These are phyloP conservation scores for Rhazya stricta DNA, from an alignment of 257 asterid species.

Conservation along the genomic window DNA sequence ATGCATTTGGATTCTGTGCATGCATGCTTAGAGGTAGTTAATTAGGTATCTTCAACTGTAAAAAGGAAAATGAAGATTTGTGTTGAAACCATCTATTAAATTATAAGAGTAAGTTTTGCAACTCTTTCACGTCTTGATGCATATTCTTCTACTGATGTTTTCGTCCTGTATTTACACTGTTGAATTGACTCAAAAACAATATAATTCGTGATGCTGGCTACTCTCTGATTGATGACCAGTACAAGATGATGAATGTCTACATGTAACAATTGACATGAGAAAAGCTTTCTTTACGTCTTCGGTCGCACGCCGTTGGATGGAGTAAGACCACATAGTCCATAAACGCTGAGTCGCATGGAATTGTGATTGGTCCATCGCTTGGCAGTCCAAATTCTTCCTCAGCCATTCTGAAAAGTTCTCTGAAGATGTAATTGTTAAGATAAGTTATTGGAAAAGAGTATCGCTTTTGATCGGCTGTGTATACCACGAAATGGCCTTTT, in stretches of 20 bases:
- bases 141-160: background rate
- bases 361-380: conserved; percentile 15
- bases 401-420: conserved; percentile 18
- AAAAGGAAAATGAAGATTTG: too few relatives aligned
- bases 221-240: background rate
- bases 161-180: background rate
- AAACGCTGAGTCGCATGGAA: conserved; percentile 15
- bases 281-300: conserved; percentile 10
- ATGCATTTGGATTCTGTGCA: background rate
- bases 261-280: conserved; percentile 5
- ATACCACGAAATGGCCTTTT: conserved; percentile 22
- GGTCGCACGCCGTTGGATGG: background rate
- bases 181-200: background rate
- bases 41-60: too few relatives aligned
- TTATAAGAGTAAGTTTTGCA: background rate
- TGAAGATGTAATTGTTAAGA: conserved; percentile 15
- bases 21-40: background rate
- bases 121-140: background rate
- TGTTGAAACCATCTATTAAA: background rate
- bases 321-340: conserved; percentile 11
- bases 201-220: background rate
- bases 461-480: conserved; percentile 10
- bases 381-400: conserved; percentile 20
- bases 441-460: conserved; percentile 1
- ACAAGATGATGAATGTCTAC: conserved; percentile 4